Conservation (phyloP, 441 rosid species). For the Adansonia madagascariensis region DNA sequence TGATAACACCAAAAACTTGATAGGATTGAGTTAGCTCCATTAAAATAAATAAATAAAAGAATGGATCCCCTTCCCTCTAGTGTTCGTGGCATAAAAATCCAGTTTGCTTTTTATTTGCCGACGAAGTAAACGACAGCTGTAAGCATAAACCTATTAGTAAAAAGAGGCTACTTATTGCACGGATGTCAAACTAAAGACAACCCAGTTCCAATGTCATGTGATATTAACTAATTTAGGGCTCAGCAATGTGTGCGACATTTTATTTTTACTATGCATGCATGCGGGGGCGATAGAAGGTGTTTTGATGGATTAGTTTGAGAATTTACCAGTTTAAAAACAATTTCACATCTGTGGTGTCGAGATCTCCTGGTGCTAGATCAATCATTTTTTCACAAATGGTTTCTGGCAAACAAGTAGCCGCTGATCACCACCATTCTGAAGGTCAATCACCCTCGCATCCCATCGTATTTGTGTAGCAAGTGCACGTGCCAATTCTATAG, state of each 20-base stretch:
- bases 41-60: not conserved
- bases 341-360: slow-evolving; percentile 33
- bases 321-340: slow-evolving; percentile 45
- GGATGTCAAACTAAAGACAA: not conserved
- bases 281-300: not conserved
- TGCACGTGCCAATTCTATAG: slow-evolving; percentile 78
- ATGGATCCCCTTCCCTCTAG: not conserved
- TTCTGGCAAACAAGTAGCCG: slow-evolving; percentile 95
- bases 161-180: not conserved
- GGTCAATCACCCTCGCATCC: slow-evolving; percentile 95
- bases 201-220: not conserved
- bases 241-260: not conserved
- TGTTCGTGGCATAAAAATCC: not conserved
- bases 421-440: slow-evolving; percentile 93
- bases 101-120: not conserved
- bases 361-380: slow-evolving; percentile 32
- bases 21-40: not conserved
- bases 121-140: not conserved
- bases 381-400: slow-evolving; percentile 78
- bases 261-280: not conserved
- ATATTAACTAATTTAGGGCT: not conserved
- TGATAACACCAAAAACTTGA: not conserved
- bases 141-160: not conserved
- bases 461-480: slow-evolving; percentile 76
- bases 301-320: not conserved